Evolutionary conservation across 2,329 filamentous ascomycete genomes (phyloP).

Genomic region (Cordyceps javanica): DNA sequence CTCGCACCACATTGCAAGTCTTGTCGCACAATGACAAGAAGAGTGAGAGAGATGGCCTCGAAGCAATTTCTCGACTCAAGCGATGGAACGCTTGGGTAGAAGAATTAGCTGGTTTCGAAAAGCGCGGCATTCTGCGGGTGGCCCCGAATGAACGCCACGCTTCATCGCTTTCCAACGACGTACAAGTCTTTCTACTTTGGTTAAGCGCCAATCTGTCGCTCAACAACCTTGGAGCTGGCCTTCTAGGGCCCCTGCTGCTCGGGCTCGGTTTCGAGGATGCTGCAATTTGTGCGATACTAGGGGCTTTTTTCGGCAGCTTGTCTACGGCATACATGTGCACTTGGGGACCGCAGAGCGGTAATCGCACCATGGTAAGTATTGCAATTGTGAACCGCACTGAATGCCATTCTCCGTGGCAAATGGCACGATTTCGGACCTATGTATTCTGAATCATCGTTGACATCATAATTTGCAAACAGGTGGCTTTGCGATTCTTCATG

Average conservation of each 20-base stretch:
- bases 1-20: too few relatives aligned
- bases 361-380: slow-evolving; percentile 61
- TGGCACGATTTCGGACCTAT: too few relatives aligned
- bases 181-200: slow-evolving; percentile 37
- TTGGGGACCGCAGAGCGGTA: slow-evolving; percentile 67
- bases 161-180: slow-evolving; percentile 26
- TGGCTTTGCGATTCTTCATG: slow-evolving; percentile 72
- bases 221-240: slow-evolving; percentile 58
- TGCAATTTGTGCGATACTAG: slow-evolving; percentile 64
- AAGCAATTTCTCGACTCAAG: not conserved
- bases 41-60: too few relatives aligned
- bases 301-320: slow-evolving; percentile 67
- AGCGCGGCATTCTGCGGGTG: slow-evolving; percentile 34
- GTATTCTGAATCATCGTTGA: too few relatives aligned
- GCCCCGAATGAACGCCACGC: slow-evolving; percentile 29
- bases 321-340: slow-evolving; percentile 73
- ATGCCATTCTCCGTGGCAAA: too few relatives aligned
- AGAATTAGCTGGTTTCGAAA: slow-evolving; percentile 30
- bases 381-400: not conserved
- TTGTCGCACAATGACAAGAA: too few relatives aligned
- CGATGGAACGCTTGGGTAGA: slow-evolving; percentile 23
- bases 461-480: slow-evolving; percentile 17
- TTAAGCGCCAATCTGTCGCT: slow-evolving; percentile 38
- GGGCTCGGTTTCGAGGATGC: slow-evolving; percentile 66
- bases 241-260: slow-evolving; percentile 63